Base-by-base conservation (phyloP, 768 basidiomycete species). In the Termitomyces titanicus region DNA sequence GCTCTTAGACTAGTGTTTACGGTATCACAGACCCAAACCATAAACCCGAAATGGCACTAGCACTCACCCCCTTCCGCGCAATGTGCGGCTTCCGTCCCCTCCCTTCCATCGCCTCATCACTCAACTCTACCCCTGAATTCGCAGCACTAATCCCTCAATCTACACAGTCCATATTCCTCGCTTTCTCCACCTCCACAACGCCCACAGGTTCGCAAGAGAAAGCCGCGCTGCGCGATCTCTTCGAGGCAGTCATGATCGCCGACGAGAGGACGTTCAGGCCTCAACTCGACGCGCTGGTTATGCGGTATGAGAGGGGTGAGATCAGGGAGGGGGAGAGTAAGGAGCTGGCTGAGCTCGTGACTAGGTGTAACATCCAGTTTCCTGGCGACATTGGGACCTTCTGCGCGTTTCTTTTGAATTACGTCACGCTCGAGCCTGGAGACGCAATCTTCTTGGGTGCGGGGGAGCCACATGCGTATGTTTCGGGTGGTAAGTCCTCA, bases 21-120 rank as follows among this genome's bases (percentile, higher is more conserved):
- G n/a, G n/a, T n/a, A n/a, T n/a, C 12, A 37, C 58, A 92, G 97
- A 99, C 69, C 82, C 85, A 5, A 98, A 98, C 67, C 97, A 99
- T 64, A 99, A 99, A 71, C 97, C 97, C 2, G 97, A 99, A 69
- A 96, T 99, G 92, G 94, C 95, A n/a, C 79, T 99, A 35, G 97
- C 97, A 0, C 72, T 99, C 56, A 95, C 95, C 0, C 83, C 86
- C 13, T 98, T 98, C 77, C 76, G 76, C 37, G 97, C 91, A 1
- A 76, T 98, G 64, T 96, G 95, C 67, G 96, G 96, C 40, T 99
- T 98, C 75, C 82, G 88, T 17, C 96, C 96, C 5, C 81, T 94
- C 1, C 64, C 76, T 1, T 72, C 80, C 46, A 91, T 99, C 67
- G 84, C 86, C 17, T 68, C 74, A 17, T 81, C 83, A 72, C 79